These are phyloP conservation scores for Cocos nucifera DNA, from an alignment of 176 grass and related monocot genomes.

Conservation along the genomic window DNA sequence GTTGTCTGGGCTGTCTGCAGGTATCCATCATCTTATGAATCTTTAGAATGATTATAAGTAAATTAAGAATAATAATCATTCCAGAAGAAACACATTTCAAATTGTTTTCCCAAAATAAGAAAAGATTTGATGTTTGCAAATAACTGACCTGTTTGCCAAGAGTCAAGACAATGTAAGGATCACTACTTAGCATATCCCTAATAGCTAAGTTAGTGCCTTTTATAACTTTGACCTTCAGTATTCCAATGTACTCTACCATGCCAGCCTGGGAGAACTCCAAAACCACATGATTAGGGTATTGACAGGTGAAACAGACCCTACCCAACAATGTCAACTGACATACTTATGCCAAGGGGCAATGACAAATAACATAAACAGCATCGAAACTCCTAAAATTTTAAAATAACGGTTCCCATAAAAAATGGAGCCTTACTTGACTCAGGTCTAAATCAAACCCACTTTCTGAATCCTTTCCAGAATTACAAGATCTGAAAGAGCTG, in stretches of 20 bases:
- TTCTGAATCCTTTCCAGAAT: constrained; percentile 21
- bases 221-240: constrained; percentile 58
- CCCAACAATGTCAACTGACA: no score
- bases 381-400: no score
- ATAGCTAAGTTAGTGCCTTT: constrained; percentile 67
- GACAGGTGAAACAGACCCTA: no score
- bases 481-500: constrained; percentile 15
- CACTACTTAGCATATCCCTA: constrained; percentile 64
- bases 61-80: no score
- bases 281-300: no score
- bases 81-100: no score
- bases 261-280: constrained; percentile 32
- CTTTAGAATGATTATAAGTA: not conserved
- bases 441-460: constrained; percentile 25
- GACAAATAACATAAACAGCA: no score
- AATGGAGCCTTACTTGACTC: constrained; percentile 33
- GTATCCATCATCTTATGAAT: constrained; percentile 1
- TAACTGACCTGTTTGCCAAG: constrained; percentile 65
- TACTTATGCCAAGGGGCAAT: no score
- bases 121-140: not conserved
- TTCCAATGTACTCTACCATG: constrained; percentile 55
- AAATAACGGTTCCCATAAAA: not conserved
- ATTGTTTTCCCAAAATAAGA: not conserved
- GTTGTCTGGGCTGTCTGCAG: constrained; percentile 51
- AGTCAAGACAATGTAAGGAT: constrained; percentile 57